Base-by-base conservation (phyloP, 1,139 yeast genomes). In the Hansenula sp. region DNA sequence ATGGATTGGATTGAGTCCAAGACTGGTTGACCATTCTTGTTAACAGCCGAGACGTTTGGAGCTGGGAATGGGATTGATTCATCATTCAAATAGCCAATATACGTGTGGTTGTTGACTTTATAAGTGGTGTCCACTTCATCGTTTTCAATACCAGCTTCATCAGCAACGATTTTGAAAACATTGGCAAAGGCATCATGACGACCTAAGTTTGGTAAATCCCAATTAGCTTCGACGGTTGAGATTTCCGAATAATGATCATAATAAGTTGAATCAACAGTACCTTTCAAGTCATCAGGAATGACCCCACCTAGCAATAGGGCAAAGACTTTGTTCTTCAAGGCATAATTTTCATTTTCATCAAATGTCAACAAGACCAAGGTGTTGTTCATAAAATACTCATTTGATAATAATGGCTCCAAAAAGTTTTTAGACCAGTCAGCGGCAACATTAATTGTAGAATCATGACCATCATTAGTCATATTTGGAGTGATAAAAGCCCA, bases 391-490 rank as follows among this genome's bases (percentile, higher is more conserved):
- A 73, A 74, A 62, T 71, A 69, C 31, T 60, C 57, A 61, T 72
- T 69, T 47, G 59, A 48, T 52, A 70, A 58, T 47, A 71, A 55
- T 36, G 76, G 76, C 42, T 57, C 62, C 48, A 74, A 54, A 64
- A 72, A 73, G 46, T 58, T 47, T 48, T 66, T 66, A 35, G 73
- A 54, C 78, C 78, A 72, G 43, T 54, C 47, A 44, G 74, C 74
- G 15, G 77, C 68, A 42, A 67, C 62, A 42, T 62, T 63, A 44
- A 74, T 68, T 48, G 65, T 71, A 36, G 72, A 51, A 57, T 71
- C 76, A 48, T 74, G 75, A 34, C 76, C 79, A 54, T 73, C 76
- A 57, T 72, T 65, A 48, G 74, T 63, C 73, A 72, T 68, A 62
- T 73, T 73, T 45, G 79, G 79, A 36, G 78, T 73, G 55, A 74